These are phyloP conservation scores for Podospora australis DNA, from an alignment of 495 filamentous ascomycete species.

Conservation along the genomic window DNA sequence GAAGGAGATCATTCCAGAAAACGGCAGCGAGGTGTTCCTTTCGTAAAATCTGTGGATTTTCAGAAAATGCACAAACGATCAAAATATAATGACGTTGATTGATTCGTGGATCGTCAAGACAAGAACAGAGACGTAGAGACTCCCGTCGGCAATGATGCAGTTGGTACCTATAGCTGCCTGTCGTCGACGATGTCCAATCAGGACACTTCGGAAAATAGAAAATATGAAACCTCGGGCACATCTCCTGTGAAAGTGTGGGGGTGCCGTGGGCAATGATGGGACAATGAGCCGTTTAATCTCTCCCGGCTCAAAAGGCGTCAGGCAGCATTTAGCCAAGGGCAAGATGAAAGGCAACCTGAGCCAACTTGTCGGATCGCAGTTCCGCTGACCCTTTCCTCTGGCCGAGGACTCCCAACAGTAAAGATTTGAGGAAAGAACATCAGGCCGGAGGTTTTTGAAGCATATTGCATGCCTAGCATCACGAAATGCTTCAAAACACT, in stretches of 20 bases:
- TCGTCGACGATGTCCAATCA: not conserved
- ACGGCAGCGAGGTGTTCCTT: too few species aligned
- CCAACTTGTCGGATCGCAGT: slow-evolving; percentile 1
- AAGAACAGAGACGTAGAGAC: not conserved
- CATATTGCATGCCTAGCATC: too few species aligned
- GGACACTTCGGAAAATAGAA: not conserved
- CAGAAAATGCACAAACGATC: not conserved
- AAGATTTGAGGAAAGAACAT: not conserved
- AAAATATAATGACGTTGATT: not conserved
- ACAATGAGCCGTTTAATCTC: slow-evolving; percentile 4
- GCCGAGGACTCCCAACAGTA: not conserved
- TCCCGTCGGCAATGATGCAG: not conserved
- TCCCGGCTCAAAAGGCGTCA: slow-evolving; percentile 3
- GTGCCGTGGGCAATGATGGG: not conserved
- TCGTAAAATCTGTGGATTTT: too few species aligned
- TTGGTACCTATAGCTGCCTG: too few species aligned
- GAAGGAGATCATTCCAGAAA: not conserved
- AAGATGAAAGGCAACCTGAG: not conserved
- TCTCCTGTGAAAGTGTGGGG: not conserved
- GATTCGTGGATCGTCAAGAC: not conserved
- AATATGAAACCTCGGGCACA: not conserved
- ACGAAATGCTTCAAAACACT: too few species aligned
- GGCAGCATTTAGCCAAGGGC: slow-evolving; percentile 6
- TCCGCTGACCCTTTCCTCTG: not conserved
- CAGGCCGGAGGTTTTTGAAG: too few species aligned